Base-by-base conservation (phyloP, 331 rosid species). In the Rosa hybrid region DNA sequence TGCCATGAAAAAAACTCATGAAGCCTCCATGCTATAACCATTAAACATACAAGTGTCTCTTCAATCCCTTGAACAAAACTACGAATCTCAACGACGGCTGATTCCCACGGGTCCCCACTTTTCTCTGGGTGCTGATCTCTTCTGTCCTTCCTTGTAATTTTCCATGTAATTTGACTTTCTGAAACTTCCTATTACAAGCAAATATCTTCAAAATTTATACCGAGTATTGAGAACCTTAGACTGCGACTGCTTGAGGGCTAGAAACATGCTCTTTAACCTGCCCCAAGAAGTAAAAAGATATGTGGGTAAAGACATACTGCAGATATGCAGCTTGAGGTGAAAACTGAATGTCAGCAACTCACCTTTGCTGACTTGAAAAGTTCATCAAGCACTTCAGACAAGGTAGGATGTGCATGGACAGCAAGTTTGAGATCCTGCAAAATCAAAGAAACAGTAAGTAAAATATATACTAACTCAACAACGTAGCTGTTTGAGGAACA, bases 331-430 rank as follows among this genome's bases (percentile, higher is more conserved):
- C 16, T 0, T 18, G 60, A 8, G 12, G 30, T 17, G 27, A 23
- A 78, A 73, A 54, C 25, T 53, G 49, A 83, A 75, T 17, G 77
- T 46, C 74, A 63, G 65, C 30, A 27, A 27, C 30, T 27, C 30
- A 27, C 30, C 30, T 93, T 93, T 30, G 98, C 99, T 59, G 98
- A 91, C 82, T 96, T 96, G 81, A 93, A 96, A 70, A 93, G 87
- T 84, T 96, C 99, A 77, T 96, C 99, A 80, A 93, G 89, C 87
- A 96, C 98, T 89, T 96, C 98, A 8, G 99, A 96, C 85, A 96
- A 84, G 65, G 99, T 96, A 80, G 99, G 99, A 84, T 96, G 99
- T 13, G 98, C 99, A 76, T 96, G 98, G 87, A 93, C 97, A 3
- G 98, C 92, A 44, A 85, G 79, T 88, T 91, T 93, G 46, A 96